Evolutionary conservation across 2,329 filamentous ascomycete species (phyloP), one percentile per base, ranked within the genome.

Genomic region (Colletotrichum cordylinicola): DNA sequence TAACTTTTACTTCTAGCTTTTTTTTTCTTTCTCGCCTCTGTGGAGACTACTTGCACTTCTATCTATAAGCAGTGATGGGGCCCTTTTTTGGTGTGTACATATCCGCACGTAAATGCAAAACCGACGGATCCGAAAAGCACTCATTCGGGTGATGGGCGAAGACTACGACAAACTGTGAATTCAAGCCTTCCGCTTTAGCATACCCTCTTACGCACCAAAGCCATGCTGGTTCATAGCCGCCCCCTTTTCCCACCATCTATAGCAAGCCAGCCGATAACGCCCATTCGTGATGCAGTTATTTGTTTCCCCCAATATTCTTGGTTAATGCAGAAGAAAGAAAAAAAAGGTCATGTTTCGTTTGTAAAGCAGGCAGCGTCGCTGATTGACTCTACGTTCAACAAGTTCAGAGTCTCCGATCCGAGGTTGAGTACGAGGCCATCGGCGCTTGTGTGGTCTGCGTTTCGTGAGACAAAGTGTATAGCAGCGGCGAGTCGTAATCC

Each of bases 231-330:
- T 39, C 37, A 66, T 62, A 58, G 52, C 64, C 43, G 18, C 65
- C 43, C 65, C 66, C 56, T 76, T 70, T 65, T 73, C 61, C 61
- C 61, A 52, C 61, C n/a, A 31, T 78, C 76, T 77, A 74, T 74
- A 67, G 58, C 69, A 67, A 70, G 52, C 67, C 48, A 77, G 24
- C 67, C 76, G 37, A 66, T 67, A 77, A 78, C 76, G 76, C 76
- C 76, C 31, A 37, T 43, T 75, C 70, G 67, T 70, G 35, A 77
- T 75, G 75, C 70, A 74, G 62, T 68, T 76, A 39, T 62, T 68
- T 55, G 62, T 29, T 43, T 68, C 43, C 43, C 35, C 68, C 72
- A n/a, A n/a, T 18, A 29, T 39, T 37, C 48, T 55, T 56, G 66
- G 74, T 76, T 61, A 76, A 73, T 74, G 52, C 52, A 58, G 58